Evolutionary conservation across 306 rosid species (phyloP), one percentile per base, ranked within the genome.

Genomic region (Prunus mira): DNA sequence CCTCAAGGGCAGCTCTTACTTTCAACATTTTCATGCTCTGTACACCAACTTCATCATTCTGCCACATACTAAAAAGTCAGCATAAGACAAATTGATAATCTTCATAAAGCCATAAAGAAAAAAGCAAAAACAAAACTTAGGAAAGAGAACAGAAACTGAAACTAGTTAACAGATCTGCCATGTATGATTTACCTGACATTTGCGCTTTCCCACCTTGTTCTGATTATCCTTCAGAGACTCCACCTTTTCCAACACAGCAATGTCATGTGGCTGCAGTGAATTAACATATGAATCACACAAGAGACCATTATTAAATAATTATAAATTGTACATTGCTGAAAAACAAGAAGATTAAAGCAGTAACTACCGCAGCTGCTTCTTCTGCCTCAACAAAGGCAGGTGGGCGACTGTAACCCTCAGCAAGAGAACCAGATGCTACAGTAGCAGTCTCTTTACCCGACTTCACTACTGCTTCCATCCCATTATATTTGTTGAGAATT

Each of bases 1-100:
- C 91, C 81, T 88, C 96, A 12, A 90, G 97, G 56, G 90, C 86
- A 69, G 93, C 95, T 88, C 97, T 92, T 34, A 88, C 85, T 83
- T 86, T 90, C 15, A 94, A 79, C 95, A 91, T 94, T 86, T 84
- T 88, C 86, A 85, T 82, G 87, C 97, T 94, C 80, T 86, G 91
- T 45, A 58, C 62, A 41, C 89, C 87, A 80, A 94, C 72, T 68
- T 69, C 85, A 69, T 84, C 86, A 78, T 82, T 86, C 97, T 92
- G 84, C 76, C 76, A 86, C 77, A 76, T 75, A 73, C 54, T 74
- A 74, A 63, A 17, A 51, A 51, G 70, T 65, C 63, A 20, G 57
- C 71, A 69, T 82, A 28, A 83, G 76, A 80, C 67, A 79, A 56
- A 79, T 18, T 71, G 24, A 45, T 22, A 78, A 72, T 72, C 52